Evolutionary conservation across 129 eudicot species (phyloP), one percentile per base, ranked within the genome.

Genomic region (Apium graveolens): DNA sequence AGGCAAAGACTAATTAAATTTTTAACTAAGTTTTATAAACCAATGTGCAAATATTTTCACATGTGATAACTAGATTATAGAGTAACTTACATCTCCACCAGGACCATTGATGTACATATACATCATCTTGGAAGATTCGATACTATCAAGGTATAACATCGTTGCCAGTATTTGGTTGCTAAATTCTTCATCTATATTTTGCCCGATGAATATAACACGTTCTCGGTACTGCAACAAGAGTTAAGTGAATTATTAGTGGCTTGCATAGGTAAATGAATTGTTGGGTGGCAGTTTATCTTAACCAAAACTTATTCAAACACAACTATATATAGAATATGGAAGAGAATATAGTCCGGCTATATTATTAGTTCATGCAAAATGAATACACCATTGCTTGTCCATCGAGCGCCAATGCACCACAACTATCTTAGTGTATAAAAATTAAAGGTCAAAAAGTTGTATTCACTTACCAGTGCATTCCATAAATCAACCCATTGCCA

Each of bases 381-480:
- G 49, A n/a, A 44, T 53, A 57, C 11, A 38, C 35, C 71, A n/a
- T 55, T n/a, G 66, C 38, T 45, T 29, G 5, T 12, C 48, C 42
- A 91, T 91, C 88, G n/a, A n/a, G n/a, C n/a, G n/a, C n/a, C n/a
- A n/a, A n/a, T n/a, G n/a, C n/a, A n/a, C n/a, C n/a, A n/a, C n/a
- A n/a, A n/a, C n/a, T n/a, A n/a, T n/a, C n/a, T n/a, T n/a, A n/a
- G n/a, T n/a, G n/a, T n/a, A n/a, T n/a, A n/a, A n/a, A n/a, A n/a
- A n/a, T n/a, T n/a, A n/a, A n/a, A n/a, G n/a, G n/a, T n/a, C n/a
- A n/a, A n/a, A n/a, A n/a, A n/a, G n/a, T n/a, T n/a, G n/a, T n/a
- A n/a, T n/a, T n/a, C n/a, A n/a, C n/a, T n/a, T 84, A 94, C 98
- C 81, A 94, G 97, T 78, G 92, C 97, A 78, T 94, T 91, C 97